Evolutionary conservation across 108 stramenopile genomes (phyloP).

Genomic region (Cyclotella baltica): DNA sequence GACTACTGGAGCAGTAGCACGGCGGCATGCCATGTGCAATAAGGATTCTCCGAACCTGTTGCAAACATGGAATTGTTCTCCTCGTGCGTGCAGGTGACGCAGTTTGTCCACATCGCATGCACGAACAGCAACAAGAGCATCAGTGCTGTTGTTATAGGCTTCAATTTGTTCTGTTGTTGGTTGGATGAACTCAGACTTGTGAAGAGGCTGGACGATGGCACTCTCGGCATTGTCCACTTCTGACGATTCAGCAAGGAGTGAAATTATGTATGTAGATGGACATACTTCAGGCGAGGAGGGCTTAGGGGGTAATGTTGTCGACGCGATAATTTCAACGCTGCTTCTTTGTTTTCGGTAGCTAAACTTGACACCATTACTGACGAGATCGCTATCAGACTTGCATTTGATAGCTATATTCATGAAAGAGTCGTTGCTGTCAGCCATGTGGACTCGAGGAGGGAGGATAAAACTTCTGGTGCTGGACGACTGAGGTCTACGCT

Average conservation of each 20-base stretch:
- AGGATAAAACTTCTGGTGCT: not conserved
- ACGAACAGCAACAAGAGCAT: constrained; percentile 63
- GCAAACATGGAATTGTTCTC: constrained; percentile 61
- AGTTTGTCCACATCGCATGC: constrained; percentile 59
- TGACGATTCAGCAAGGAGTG: not conserved
- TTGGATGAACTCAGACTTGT: constrained; percentile 22
- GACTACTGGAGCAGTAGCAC: constrained; percentile 66
- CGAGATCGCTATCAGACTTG: constrained; percentile 9
- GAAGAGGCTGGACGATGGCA: not conserved
- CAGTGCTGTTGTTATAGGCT: constrained; percentile 56
- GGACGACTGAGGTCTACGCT: not conserved
- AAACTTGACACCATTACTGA: constrained; percentile 3
- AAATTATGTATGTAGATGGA: constrained; percentile 6
- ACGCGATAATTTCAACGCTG: constrained; percentile 5
- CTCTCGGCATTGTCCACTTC: not conserved
- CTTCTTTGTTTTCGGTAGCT: constrained; percentile 1
- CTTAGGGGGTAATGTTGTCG: not conserved
- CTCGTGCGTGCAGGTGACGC: constrained; percentile 37
- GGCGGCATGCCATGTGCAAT: constrained; percentile 86
- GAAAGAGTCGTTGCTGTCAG: not conserved
- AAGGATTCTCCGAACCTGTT: constrained; percentile 89
- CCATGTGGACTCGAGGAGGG: not conserved
- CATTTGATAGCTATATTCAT: not conserved
- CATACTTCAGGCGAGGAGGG: not conserved
- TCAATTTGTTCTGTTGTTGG: constrained; percentile 61